A percentile compares a stretch with the other conserved stretches of the same genome.
phyloP scores from a whole-genome alignment of 1,284 basidiomycete genomes.

The Stereum hirsutum region DNA sequence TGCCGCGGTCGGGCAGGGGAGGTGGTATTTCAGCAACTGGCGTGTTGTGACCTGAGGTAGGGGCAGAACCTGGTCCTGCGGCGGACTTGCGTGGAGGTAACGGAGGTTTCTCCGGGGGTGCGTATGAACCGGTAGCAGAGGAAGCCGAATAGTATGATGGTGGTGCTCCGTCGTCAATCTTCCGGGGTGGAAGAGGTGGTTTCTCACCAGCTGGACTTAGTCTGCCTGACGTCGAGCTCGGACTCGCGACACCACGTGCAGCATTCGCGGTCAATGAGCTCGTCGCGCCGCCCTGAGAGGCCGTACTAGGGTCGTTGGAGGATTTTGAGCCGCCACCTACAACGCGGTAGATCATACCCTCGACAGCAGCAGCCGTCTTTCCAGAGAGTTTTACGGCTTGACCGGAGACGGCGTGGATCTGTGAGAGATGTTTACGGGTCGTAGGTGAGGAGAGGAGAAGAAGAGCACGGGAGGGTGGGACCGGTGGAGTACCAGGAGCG shows the following conservation, averaged over 20 bases:
- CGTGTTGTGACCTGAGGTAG: not conserved
- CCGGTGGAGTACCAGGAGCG: slow-evolving; percentile 27
- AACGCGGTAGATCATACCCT: slow-evolving; percentile 47
- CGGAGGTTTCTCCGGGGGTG: slow-evolving; percentile 3
- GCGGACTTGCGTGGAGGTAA: slow-evolving; percentile 7
- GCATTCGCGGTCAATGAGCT: too few species aligned
- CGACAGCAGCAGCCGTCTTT: slow-evolving; percentile 54
- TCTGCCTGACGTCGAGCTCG: not conserved
- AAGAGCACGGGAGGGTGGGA: slow-evolving; percentile 39
- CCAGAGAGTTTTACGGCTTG: slow-evolving; percentile 59
- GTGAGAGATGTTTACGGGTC: slow-evolving; percentile 48
- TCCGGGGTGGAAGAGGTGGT: slow-evolving; percentile 15
- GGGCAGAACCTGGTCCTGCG: not conserved
- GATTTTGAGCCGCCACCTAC: slow-evolving; percentile 17
- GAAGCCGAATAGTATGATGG: too few species aligned
- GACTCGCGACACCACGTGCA: slow-evolving; percentile 8
- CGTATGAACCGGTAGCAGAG: not conserved
- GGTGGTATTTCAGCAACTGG: too few species aligned
- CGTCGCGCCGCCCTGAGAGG: too few species aligned
- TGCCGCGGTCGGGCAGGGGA: too few species aligned
- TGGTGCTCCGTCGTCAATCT: too few species aligned
- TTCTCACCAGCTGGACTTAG: slow-evolving; percentile 8
- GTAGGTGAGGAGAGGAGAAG: slow-evolving; percentile 52
- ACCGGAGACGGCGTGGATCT: slow-evolving; percentile 55
- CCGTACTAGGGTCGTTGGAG: too few species aligned